Percentiles rank a stretch among this genome's conserved stretches.
Conservation (phyloP, 2,329 filamentous ascomycete species). For the Fusarium praegraminearum region DNA sequence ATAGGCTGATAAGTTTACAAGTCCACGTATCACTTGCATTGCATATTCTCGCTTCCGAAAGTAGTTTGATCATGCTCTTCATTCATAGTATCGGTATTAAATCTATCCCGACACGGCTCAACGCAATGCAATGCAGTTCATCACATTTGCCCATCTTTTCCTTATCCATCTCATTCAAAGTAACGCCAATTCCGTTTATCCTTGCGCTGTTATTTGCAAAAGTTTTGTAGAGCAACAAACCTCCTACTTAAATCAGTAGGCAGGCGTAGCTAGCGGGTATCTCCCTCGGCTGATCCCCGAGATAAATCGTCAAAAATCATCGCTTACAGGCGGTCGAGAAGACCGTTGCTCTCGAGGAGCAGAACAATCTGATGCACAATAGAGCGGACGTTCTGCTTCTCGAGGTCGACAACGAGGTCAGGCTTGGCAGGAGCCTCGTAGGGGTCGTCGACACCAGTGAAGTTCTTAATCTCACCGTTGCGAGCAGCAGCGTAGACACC, state of each 20-base stretch:
- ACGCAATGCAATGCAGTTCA: conserved; percentile 8
- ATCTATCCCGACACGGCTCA: conserved; percentile 33
- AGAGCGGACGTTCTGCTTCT: conserved; percentile 88
- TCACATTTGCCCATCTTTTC: conserved; percentile 25
- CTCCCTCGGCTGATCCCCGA: conserved; percentile 28
- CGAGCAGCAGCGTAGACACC: conserved; percentile 90
- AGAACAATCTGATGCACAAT: conserved; percentile 98
- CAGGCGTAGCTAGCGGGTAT: conserved; percentile 36
- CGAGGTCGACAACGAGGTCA: conserved; percentile 84
- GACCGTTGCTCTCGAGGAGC: conserved; percentile 87
- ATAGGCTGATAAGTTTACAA: conserved; percentile 21
- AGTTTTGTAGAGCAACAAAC: conserved; percentile 30
- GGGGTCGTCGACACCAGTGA: conserved; percentile 97
- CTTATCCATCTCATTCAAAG: conserved; percentile 33
- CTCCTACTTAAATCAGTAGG: conserved; percentile 15
- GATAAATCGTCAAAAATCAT: conserved; percentile 22
- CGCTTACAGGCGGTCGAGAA: conserved; percentile 77
- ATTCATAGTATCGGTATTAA: conserved; percentile 35
- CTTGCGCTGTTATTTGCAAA: conserved; percentile 35
- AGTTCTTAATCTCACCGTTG: conserved; percentile 93
- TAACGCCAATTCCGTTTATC: conserved; percentile 40
- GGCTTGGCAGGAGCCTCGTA: conserved; percentile 88
- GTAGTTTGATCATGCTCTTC: conserved; percentile 29
- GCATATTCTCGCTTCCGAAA: conserved; percentile 34
- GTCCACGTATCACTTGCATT: conserved; percentile 34